Conservation (phyloP, 257 asterid species). For the Cynanchum wilfordii region DNA sequence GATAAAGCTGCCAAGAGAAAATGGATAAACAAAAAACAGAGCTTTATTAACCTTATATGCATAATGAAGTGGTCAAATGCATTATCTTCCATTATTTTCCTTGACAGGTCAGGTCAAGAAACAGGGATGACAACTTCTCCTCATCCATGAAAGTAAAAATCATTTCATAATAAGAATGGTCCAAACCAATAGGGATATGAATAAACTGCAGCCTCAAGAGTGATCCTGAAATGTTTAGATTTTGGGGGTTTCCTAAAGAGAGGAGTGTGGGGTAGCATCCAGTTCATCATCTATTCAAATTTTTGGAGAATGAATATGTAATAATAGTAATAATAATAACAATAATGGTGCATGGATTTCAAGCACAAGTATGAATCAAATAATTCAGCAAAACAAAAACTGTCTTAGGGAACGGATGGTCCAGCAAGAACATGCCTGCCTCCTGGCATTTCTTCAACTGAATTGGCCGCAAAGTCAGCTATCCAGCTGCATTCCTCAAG, state of each 20-base stretch:
- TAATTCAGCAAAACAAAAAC: conserved; percentile 29
- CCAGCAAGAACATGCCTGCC: conserved; percentile 42
- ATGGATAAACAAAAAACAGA: not conserved
- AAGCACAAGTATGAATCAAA: conserved; percentile 42
- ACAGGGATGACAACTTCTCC: not conserved
- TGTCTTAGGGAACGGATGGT: conserved; percentile 24
- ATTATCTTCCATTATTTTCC: not conserved
- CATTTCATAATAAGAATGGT: not conserved
- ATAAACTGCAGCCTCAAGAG: conserved; percentile 1
- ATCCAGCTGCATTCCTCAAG: conserved; percentile 47
- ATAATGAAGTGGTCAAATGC: not conserved
- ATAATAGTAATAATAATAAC: conserved; percentile 21
- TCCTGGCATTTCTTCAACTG: conserved; percentile 28
- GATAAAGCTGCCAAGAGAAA: conserved; percentile 14
- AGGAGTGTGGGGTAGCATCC: conserved; percentile 47
- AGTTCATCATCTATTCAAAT: conserved; percentile 39
- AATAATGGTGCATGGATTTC: conserved; percentile 25
- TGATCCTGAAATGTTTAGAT: not conserved
- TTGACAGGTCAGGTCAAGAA: not conserved
- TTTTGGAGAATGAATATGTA: conserved; percentile 37
- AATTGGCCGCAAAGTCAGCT: conserved; percentile 45
- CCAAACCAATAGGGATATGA: not conserved
- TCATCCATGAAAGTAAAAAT: not conserved
- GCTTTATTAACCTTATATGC: not conserved
- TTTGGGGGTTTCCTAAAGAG: conserved; percentile 14